Percentiles rank a stretch among this genome's conserved stretches.
phyloP scores from a whole-genome alignment of 768 basidiomycete species.

The Termitomyces sp. region DNA sequence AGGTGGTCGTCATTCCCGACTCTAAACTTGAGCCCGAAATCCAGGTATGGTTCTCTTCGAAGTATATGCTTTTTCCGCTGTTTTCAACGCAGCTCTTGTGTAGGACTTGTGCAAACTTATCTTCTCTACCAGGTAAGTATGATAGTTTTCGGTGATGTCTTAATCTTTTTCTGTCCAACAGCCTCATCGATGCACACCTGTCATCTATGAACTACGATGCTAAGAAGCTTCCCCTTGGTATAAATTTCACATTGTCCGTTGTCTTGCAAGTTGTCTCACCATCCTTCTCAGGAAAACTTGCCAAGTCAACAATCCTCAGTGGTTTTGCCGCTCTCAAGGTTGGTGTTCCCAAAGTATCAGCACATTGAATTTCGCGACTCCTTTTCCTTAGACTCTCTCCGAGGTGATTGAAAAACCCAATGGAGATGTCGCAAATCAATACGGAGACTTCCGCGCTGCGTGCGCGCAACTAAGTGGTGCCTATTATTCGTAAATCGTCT shows the following conservation, averaged over 20 bases:
- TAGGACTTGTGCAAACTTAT: slow-evolving; percentile 46
- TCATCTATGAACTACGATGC: slow-evolving; percentile 66
- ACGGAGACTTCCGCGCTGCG: slow-evolving; percentile 33
- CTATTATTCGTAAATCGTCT: slow-evolving; percentile 50
- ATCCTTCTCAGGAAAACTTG: slow-evolving; percentile 41
- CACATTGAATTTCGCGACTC: not conserved
- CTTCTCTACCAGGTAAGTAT: slow-evolving; percentile 41
- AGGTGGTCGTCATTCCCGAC: slow-evolving; percentile 38
- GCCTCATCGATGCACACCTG: slow-evolving; percentile 48
- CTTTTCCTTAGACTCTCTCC: slow-evolving; percentile 31
- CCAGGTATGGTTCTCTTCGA: slow-evolving; percentile 26
- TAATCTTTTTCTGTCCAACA: slow-evolving; percentile 14
- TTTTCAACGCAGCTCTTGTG: not conserved
- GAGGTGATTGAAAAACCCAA: slow-evolving; percentile 47
- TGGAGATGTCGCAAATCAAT: slow-evolving; percentile 29
- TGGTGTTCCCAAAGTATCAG: not conserved
- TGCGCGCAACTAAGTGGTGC: slow-evolving; percentile 42
- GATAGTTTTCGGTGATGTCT: not conserved
- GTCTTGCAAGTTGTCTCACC: slow-evolving; percentile 1
- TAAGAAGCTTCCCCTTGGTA: slow-evolving; percentile 57
- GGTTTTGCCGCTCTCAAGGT: slow-evolving; percentile 59
- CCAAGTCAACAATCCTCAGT: slow-evolving; percentile 53
- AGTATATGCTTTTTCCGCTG: not conserved
- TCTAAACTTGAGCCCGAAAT: slow-evolving; percentile 39
- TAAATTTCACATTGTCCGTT: not conserved